phyloP scores from a whole-genome alignment of 306 rosid genomes.

The Cicer judaicum region DNA sequence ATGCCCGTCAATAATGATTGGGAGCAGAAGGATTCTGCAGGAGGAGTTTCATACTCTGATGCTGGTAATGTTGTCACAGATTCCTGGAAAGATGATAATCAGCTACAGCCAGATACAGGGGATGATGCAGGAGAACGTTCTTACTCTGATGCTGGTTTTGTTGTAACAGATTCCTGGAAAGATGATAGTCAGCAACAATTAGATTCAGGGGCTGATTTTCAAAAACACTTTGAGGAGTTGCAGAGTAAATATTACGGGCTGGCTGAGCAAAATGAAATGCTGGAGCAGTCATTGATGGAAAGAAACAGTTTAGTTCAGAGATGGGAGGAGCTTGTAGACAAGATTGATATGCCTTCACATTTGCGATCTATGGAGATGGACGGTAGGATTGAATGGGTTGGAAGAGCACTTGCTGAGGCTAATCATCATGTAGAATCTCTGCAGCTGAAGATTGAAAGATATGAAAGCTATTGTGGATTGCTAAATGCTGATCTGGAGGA shows the following conservation, averaged over 20 bases:
- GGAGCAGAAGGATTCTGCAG: slow-evolving; percentile 80
- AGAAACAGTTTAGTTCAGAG: slow-evolving; percentile 85
- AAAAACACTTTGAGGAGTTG: slow-evolving; percentile 76
- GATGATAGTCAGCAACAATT: slow-evolving; percentile 68
- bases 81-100: slow-evolving; percentile 78
- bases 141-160: slow-evolving; percentile 79
- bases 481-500: slow-evolving; percentile 81
- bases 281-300: slow-evolving; percentile 93
- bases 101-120: slow-evolving; percentile 57
- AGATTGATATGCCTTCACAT: slow-evolving; percentile 81
- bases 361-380: slow-evolving; percentile 81
- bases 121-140: slow-evolving; percentile 63
- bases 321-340: slow-evolving; percentile 89
- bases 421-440: slow-evolving; percentile 67
- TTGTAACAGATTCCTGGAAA: slow-evolving; percentile 73
- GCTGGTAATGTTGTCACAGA: slow-evolving; percentile 74
- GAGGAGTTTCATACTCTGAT: slow-evolving; percentile 74
- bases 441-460: slow-evolving; percentile 72
- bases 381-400: slow-evolving; percentile 84
- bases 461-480: slow-evolving; percentile 69
- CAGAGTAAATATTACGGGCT: slow-evolving; percentile 76
- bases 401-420: slow-evolving; percentile 71
- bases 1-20: slow-evolving; percentile 66
- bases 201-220: slow-evolving; percentile 63
- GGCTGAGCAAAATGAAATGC: slow-evolving; percentile 99